These are phyloP conservation scores for Alternaria alternata DNA, from an alignment of 2,329 filamentous ascomycete species.

Conservation along the genomic window DNA sequence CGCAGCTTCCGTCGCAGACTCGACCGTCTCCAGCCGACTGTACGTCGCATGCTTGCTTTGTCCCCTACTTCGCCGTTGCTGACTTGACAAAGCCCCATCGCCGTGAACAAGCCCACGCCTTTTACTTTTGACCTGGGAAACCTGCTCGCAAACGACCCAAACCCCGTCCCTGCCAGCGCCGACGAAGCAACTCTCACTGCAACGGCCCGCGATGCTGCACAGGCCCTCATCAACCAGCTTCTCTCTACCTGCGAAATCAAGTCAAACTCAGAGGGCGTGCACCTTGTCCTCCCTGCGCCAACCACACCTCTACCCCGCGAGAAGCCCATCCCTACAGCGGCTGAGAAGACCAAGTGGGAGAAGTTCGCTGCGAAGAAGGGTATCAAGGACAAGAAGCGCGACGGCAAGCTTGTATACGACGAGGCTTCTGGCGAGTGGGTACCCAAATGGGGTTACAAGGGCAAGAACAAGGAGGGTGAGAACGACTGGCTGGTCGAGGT, in stretches of 20 bases:
- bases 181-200: conserved; percentile 73
- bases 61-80: not conserved
- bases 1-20: conserved; percentile 44
- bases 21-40: conserved; percentile 42
- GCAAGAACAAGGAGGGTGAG: conserved; percentile 83
- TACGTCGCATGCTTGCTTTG: conserved; percentile 26
- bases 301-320: conserved; percentile 82
- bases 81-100: conserved; percentile 36
- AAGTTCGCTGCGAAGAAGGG: conserved; percentile 96
- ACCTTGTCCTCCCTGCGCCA: conserved; percentile 77
- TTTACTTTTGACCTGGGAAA: conserved; percentile 93
- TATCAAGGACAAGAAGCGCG: conserved; percentile 86
- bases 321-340: conserved; percentile 85
- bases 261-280: conserved; percentile 73
- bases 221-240: conserved; percentile 92
- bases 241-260: conserved; percentile 85
- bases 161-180: conserved; percentile 72
- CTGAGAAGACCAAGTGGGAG: conserved; percentile 92
- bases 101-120: conserved; percentile 76
- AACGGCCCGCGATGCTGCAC: conserved; percentile 86
- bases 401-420: conserved; percentile 84
- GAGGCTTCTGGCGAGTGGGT: conserved; percentile 87
- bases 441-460: conserved; percentile 94
- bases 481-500: conserved; percentile 93
- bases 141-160: conserved; percentile 85